Evolutionary conservation across 106 monocot species (phyloP).

Genomic region (Apostasia shenzhenica): DNA sequence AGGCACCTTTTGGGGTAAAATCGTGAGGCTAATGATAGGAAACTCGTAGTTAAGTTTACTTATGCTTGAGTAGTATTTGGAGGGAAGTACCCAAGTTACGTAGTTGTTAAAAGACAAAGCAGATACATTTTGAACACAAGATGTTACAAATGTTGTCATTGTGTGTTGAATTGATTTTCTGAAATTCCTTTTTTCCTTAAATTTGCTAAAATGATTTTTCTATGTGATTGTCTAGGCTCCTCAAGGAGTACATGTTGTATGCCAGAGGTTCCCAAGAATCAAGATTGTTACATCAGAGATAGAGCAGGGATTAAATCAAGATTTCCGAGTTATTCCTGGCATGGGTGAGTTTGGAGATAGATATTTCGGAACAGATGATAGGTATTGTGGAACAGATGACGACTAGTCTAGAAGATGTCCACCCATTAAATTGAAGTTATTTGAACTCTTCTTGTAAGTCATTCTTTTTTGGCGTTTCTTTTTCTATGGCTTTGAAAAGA

Average conservation of each 20-base stretch:
- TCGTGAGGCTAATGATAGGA: too few relatives aligned
- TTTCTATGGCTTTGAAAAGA: background rate
- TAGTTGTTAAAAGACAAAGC: too few relatives aligned
- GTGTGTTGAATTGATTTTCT: too few relatives aligned
- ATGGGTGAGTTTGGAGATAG: constrained; percentile 98
- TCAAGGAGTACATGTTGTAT: constrained; percentile 84
- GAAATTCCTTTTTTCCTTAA: too few relatives aligned
- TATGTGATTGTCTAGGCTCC: constrained; percentile 48
- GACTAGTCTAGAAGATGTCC: background rate
- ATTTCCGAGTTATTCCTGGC: constrained; percentile 84
- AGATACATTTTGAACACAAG: too few relatives aligned
- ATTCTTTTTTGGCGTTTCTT: too few relatives aligned
- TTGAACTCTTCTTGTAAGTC: background rate
- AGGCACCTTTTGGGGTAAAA: too few relatives aligned
- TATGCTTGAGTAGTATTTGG: too few relatives aligned
- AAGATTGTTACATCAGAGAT: constrained; percentile 96
- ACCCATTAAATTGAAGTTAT: background rate
- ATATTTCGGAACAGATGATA: constrained; percentile 91
- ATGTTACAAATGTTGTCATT: too few relatives aligned
- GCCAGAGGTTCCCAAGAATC: constrained; percentile 76
- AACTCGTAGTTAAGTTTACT: too few relatives aligned
- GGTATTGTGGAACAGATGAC: constrained; percentile 9
- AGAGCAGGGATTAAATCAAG: constrained; percentile 72
- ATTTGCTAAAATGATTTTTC: background rate
- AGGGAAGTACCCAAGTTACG: too few relatives aligned